Conservation (phyloP, 441 rosid species). For the Euphorbia corollata region DNA sequence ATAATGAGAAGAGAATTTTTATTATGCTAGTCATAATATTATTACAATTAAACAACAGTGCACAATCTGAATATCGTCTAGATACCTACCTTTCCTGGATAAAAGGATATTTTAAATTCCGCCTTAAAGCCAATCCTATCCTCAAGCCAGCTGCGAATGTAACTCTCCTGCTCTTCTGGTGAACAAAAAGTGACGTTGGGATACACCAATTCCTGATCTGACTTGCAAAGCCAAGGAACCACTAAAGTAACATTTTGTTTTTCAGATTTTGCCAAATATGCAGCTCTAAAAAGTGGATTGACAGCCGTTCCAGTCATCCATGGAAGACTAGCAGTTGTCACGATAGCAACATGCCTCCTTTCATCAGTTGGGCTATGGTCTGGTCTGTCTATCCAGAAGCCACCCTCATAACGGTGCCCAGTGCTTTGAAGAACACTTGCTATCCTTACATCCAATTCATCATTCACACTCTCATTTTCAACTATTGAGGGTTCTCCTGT, state of each 20-base stretch:
- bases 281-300: conserved; percentile 96
- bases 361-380: conserved; percentile 45
- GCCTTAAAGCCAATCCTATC: conserved; percentile 88
- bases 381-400: conserved; percentile 63
- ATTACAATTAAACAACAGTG: background rate
- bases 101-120: conserved; percentile 83
- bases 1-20: conserved; percentile 21
- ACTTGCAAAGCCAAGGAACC: conserved; percentile 94
- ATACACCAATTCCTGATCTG: conserved; percentile 92
- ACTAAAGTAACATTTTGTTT: conserved; percentile 78
- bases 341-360: conserved; percentile 86
- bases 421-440: conserved; percentile 94
- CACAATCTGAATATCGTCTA: conserved; percentile 4
- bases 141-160: conserved; percentile 88
- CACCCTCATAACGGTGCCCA: conserved; percentile 86
- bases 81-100: conserved; percentile 89
- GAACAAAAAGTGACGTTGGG: conserved; percentile 83
- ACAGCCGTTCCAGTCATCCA: conserved; percentile 99
- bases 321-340: conserved; percentile 96
- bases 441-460: conserved; percentile 71
- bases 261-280: conserved; percentile 71
- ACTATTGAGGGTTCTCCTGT: conserved; percentile 49
- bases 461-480: conserved; percentile 50
- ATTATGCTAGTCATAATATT: background rate
- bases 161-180: conserved; percentile 89